These are phyloP conservation scores for Dipteronia dyeriana DNA, from an alignment of 345 rosid species.

Conservation along the genomic window DNA sequence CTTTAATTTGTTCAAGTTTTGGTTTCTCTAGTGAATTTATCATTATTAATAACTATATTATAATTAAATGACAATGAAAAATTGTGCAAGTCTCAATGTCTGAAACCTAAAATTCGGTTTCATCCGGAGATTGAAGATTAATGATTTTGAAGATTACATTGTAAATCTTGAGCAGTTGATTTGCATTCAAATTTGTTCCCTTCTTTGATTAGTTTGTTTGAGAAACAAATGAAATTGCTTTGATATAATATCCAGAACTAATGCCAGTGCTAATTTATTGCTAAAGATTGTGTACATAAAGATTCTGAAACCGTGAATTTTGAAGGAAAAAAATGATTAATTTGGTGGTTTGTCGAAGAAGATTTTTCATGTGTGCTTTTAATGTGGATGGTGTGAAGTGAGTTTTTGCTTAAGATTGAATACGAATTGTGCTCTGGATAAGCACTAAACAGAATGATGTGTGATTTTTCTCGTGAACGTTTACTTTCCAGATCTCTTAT, in stretches of 20 bases:
- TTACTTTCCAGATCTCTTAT: neutral
- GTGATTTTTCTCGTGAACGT: slow-evolving; percentile 1
- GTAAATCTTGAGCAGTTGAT: neutral
- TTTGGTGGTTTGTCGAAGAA: neutral
- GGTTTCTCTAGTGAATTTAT: neutral
- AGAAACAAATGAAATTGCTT: neutral
- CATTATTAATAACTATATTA: neutral
- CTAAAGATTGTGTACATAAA: neutral
- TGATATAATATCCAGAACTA: neutral
- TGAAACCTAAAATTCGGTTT: no score
- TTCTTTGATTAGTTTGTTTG: neutral
- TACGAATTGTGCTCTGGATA: neutral
- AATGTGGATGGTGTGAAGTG: neutral
- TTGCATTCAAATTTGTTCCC: neutral
- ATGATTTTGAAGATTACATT: neutral
- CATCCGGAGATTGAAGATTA: neutral
- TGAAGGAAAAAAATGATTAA: neutral
- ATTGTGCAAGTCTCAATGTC: neutral
- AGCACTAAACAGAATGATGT: neutral
- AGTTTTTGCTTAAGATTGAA: neutral
- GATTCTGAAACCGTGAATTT: neutral
- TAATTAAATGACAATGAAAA: neutral
- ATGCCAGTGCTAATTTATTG: neutral
- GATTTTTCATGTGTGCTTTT: neutral
- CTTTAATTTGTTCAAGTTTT: neutral